phyloP scores from a whole-genome alignment of 441 rosid species.

The Bocquillonia castaneifolia region DNA sequence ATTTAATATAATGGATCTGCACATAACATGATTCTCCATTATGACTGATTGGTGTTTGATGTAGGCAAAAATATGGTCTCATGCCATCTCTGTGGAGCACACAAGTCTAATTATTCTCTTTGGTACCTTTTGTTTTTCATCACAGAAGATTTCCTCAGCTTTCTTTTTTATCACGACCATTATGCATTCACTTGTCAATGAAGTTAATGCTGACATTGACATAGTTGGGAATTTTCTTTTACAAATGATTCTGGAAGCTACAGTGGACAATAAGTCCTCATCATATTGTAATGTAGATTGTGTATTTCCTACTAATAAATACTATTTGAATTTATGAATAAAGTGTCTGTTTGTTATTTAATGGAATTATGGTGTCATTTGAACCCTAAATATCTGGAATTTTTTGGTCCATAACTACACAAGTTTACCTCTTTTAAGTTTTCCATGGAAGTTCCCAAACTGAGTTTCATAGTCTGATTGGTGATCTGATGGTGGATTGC shows the following conservation, averaged over 20 bases:
- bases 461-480: not conserved
- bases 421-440: not conserved
- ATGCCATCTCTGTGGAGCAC: too few species aligned
- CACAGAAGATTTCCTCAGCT: not conserved
- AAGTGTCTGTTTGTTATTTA: not conserved
- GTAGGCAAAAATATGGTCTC: too few species aligned
- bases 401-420: not conserved
- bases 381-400: not conserved
- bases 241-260: slow-evolving; percentile 1
- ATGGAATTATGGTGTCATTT: not conserved
- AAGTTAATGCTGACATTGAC: too few species aligned
- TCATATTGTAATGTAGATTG: not conserved
- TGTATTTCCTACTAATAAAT: not conserved
- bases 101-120: too few species aligned
- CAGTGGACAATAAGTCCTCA: not conserved
- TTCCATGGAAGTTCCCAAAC: not conserved
- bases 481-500: slow-evolving; percentile 8
- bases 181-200: not conserved
- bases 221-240: too few species aligned
- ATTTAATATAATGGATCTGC: not conserved
- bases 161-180: not conserved
- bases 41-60: not conserved
- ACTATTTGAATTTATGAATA: not conserved
- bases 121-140: not conserved
- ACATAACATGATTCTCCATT: not conserved